Percentiles rank a stretch among this genome's conserved stretches.
phyloP scores from a whole-genome alignment of 2,329 filamentous ascomycete genomes.

The Beauveria sp. region DNA sequence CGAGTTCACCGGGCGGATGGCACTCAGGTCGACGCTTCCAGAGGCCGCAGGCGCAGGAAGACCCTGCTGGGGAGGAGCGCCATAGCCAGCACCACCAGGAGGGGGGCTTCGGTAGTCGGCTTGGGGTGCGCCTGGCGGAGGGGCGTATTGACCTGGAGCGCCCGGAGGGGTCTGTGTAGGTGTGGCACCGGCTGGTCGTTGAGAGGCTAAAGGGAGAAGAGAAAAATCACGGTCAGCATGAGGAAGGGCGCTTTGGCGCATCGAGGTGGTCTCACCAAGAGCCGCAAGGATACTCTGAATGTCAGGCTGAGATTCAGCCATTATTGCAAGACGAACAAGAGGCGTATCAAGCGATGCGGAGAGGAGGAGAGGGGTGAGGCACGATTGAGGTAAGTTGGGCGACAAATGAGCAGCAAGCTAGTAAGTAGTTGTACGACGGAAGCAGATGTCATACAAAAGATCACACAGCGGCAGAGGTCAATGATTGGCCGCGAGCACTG shows the following conservation, averaged over 20 bases:
- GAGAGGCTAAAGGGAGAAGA: conserved; percentile 31
- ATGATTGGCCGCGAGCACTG: conserved; percentile 3
- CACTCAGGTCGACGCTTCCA: conserved; percentile 72
- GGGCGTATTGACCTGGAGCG: conserved; percentile 28
- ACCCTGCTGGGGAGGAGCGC: conserved; percentile 31
- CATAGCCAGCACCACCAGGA: conserved; percentile 27
- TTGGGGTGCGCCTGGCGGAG: conserved; percentile 27
- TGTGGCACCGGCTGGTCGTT: conserved; percentile 34
- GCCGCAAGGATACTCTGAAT: conserved; percentile 42
- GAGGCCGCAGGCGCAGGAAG: conserved; percentile 64
- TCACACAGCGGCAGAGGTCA: conserved; percentile 2
- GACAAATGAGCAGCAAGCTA: neutral
- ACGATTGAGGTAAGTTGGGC: neutral
- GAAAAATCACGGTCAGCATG: conserved; percentile 10
- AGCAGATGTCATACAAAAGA: conserved; percentile 5
- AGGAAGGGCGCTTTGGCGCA: conserved; percentile 3
- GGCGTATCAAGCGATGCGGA: neutral
- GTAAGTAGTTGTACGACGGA: neutral
- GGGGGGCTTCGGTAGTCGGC: conserved; percentile 30
- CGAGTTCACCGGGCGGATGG: conserved; percentile 69
- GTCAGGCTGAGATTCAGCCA: conserved; percentile 28
- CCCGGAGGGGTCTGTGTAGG: conserved; percentile 35
- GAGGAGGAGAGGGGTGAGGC: neutral
- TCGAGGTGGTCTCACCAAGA: conserved; percentile 31
- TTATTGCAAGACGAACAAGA: neutral